Evolutionary conservation across 305 asterid genomes (phyloP).

Genomic region (Fraxinus ornus): DNA sequence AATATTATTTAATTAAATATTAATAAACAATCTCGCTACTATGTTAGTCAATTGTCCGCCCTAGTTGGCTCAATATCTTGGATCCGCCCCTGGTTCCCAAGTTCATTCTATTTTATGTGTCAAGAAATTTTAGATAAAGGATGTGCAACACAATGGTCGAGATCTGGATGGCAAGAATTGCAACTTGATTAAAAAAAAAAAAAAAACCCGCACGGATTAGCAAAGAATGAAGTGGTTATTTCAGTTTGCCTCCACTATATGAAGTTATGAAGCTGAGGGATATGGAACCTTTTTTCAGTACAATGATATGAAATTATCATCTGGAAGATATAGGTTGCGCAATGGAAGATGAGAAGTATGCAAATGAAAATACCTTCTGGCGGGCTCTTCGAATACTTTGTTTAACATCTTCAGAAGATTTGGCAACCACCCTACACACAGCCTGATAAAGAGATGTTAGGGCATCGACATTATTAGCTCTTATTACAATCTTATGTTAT

Average conservation of each 20-base stretch:
- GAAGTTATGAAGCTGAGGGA: not conserved
- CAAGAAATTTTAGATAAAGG: not conserved
- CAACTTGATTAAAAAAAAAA: not conserved
- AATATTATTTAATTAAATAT: too few species aligned
- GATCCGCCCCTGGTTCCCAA: not conserved
- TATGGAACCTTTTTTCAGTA: not conserved
- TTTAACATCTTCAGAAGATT: constrained; percentile 88
- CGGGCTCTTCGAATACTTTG: constrained; percentile 92
- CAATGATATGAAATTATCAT: not conserved
- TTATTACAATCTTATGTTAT: not conserved
- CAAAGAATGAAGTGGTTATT: not conserved
- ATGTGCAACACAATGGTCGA: not conserved
- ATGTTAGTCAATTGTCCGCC: too few species aligned
- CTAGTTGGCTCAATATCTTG: too few species aligned
- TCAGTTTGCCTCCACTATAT: not conserved
- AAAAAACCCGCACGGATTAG: not conserved
- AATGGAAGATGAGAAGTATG: not conserved
- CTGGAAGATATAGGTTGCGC: not conserved
- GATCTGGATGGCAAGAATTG: not conserved
- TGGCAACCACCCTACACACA: constrained; percentile 79
- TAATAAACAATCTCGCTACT: too few species aligned
- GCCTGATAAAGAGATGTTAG: constrained; percentile 51
- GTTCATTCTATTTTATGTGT: not conserved
- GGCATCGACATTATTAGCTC: not conserved
- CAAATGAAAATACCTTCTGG: constrained; percentile 58